Percentiles rank a stretch among this genome's conserved stretches.
Conservation (phyloP, 2,329 filamentous ascomycete genomes). For the Purpureocillium lavendulum region DNA sequence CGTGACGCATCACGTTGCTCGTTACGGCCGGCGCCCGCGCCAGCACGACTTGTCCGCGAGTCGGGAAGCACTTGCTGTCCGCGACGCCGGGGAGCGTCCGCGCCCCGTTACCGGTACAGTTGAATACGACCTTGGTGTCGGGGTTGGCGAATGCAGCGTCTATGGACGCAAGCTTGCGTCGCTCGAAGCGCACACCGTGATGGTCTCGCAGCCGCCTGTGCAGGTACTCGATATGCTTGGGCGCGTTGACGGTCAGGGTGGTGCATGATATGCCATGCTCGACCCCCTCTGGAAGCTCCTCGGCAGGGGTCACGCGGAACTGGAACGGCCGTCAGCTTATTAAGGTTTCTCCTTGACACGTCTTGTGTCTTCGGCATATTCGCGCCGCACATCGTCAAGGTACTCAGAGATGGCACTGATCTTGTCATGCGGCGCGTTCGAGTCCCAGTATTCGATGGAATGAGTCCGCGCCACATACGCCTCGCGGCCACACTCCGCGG, state of each 20-base stretch:
- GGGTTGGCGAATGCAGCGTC: constrained; percentile 15
- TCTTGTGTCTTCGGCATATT: constrained; percentile 2
- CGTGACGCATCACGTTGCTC: constrained; percentile 29
- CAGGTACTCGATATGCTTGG: constrained; percentile 26
- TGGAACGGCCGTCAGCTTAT: background rate
- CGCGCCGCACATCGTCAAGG: constrained; percentile 28
- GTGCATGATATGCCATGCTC: constrained; percentile 26
- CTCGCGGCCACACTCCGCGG: constrained; percentile 17
- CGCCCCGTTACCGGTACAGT: constrained; percentile 26
- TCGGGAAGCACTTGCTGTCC: constrained; percentile 30
- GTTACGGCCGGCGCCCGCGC: constrained; percentile 21
- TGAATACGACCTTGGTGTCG: constrained; percentile 21
- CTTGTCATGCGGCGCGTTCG: constrained; percentile 27
- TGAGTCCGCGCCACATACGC: constrained; percentile 26
- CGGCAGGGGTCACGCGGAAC: constrained; percentile 5
- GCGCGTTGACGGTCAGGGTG: constrained; percentile 27
- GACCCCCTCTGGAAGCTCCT: constrained; percentile 21
- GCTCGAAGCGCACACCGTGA: constrained; percentile 22
- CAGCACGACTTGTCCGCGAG: constrained; percentile 29
- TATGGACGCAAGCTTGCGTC: constrained; percentile 18
- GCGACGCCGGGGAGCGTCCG: constrained; percentile 23
- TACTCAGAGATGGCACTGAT: constrained; percentile 31
- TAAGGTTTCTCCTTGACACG: background rate
- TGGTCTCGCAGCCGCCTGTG: constrained; percentile 14
- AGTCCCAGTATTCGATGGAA: constrained; percentile 32